Evolutionary conservation across 805 yeast genomes (phyloP).

Genomic region (Starmerella sp.): DNA sequence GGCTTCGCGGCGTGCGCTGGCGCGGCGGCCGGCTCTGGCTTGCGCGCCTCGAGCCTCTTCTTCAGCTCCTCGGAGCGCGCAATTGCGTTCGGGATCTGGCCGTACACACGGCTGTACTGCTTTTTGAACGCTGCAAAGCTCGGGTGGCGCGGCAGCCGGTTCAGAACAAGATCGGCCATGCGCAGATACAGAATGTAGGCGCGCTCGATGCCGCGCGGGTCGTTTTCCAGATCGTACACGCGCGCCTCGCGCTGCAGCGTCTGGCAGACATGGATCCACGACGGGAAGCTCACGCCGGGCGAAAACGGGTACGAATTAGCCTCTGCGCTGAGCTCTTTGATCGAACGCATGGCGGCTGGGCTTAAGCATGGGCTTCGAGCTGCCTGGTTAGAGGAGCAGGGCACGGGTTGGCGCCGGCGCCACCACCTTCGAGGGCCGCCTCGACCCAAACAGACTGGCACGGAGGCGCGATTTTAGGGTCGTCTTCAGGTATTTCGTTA

Average conservation of each 20-base stretch:
- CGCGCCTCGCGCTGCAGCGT: conserved; percentile 35
- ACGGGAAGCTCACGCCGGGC: conserved; percentile 37
- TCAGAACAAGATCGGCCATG: conserved; percentile 46
- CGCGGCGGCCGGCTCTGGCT: conserved; percentile 1
- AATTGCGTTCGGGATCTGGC: conserved; percentile 23
- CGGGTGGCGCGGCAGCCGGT: conserved; percentile 39
- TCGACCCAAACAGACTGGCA: no score
- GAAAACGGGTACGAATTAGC: conserved; percentile 48
- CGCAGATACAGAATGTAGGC: conserved; percentile 49
- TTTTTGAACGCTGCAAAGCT: conserved; percentile 28
- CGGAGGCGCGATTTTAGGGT: no score
- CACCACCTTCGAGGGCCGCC: neutral
- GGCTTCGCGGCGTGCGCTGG: neutral
- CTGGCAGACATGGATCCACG: conserved; percentile 47
- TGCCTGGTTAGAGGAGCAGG: neutral
- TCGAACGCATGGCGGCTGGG: conserved; percentile 9
- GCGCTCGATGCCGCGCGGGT: conserved; percentile 31
- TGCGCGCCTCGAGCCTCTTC: conserved; percentile 17
- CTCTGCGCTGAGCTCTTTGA: conserved; percentile 33
- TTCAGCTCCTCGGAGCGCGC: conserved; percentile 24
- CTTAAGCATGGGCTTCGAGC: neutral
- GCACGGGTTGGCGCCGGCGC: neutral
- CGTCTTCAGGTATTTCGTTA: no score
- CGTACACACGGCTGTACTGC: conserved; percentile 9
- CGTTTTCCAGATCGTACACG: conserved; percentile 34